Conservation (phyloP, 768 basidiomycete species). For the Lentinula sp. region DNA sequence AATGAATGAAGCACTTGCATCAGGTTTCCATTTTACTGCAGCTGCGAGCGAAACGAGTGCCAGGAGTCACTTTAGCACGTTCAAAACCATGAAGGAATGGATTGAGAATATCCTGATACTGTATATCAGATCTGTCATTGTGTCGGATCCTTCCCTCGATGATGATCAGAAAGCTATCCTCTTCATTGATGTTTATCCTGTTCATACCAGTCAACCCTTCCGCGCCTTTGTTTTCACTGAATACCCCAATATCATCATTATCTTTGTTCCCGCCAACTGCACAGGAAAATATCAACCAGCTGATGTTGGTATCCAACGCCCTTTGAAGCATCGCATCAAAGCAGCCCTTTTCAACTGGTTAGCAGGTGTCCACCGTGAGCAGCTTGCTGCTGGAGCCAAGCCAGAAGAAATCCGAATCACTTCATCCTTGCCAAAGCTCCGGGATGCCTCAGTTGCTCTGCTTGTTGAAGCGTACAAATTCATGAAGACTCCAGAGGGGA, state of each 20-base stretch:
- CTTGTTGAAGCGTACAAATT: neutral
- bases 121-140: constrained; percentile 9
- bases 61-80: constrained; percentile 17
- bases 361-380: neutral
- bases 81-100: constrained; percentile 22
- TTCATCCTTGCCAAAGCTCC: neutral
- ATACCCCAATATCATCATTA: constrained; percentile 10
- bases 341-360: neutral
- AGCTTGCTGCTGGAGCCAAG: neutral
- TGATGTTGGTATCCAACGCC: constrained; percentile 16
- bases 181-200: constrained; percentile 17
- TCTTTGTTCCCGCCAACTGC: constrained; percentile 15
- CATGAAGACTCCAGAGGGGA: neutral
- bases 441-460: neutral
- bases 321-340: constrained; percentile 13
- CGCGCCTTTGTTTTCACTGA: constrained; percentile 1
- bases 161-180: constrained; percentile 8
- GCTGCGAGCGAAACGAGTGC: constrained; percentile 14
- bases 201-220: constrained; percentile 11
- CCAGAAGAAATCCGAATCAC: neutral
- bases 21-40: constrained; percentile 16
- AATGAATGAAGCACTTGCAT: constrained; percentile 7
- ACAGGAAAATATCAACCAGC: constrained; percentile 15
- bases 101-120: constrained; percentile 11
- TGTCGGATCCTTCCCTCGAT: constrained; percentile 1